These are phyloP conservation scores for Penicillium palitans DNA, from an alignment of 2,329 filamentous ascomycete species.

Conservation along the genomic window DNA sequence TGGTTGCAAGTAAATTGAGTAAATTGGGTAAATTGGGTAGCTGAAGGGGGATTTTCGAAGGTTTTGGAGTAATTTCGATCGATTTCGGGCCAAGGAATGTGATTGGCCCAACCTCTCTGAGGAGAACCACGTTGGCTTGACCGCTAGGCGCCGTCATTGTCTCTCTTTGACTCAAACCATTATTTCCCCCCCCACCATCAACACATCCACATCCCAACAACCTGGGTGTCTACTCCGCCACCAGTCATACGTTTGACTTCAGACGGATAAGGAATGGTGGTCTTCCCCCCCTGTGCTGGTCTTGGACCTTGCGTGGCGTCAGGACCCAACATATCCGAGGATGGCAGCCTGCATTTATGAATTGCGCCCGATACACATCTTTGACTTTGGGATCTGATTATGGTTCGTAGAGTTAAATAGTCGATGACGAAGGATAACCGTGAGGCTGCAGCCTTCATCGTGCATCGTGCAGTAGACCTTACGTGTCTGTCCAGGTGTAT, in stretches of 20 bases:
- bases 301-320: constrained; percentile 26
- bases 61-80: constrained; percentile 5
- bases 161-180: background rate
- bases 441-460: constrained; percentile 8
- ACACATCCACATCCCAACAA: background rate
- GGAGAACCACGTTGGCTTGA: constrained; percentile 9
- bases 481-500: constrained; percentile 1
- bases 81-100: background rate
- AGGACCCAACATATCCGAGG: constrained; percentile 15
- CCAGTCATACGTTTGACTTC: constrained; percentile 7
- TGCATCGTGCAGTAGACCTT: constrained; percentile 6
- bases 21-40: background rate
- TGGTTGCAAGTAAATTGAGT: background rate
- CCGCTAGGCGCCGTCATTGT: constrained; percentile 4
- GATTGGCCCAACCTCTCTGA: constrained; percentile 10
- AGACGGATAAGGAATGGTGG: constrained; percentile 7
- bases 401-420: background rate
- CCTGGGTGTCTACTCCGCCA: constrained; percentile 12
- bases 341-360: constrained; percentile 18
- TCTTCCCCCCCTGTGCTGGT: constrained; percentile 17
- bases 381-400: background rate
- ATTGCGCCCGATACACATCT: background rate
- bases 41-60: background rate
- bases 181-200: too few relatives aligned
- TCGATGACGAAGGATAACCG: constrained; percentile 7